These are phyloP conservation scores for Teratosphaeria gauchensis DNA, from an alignment of 2,329 filamentous ascomycete species.

Conservation along the genomic window DNA sequence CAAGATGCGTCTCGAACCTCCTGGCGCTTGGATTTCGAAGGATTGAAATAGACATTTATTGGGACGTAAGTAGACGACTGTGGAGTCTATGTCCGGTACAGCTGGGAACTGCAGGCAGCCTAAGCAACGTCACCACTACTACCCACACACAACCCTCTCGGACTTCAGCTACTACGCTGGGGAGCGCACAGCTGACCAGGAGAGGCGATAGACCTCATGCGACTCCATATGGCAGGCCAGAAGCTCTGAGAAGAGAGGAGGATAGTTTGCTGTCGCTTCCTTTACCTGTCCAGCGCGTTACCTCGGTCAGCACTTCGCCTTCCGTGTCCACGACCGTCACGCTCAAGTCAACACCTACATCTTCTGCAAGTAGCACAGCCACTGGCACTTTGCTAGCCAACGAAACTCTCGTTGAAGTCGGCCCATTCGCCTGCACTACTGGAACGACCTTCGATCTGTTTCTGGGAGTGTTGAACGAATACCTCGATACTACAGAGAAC, in stretches of 20 bases:
- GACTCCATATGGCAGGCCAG: not conserved
- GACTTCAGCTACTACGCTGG: slow-evolving; percentile 6
- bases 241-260: not conserved
- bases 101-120: slow-evolving; percentile 23
- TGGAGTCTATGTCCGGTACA: slow-evolving; percentile 55
- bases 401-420: slow-evolving; percentile 30
- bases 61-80: slow-evolving; percentile 44
- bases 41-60: slow-evolving; percentile 53
- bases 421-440: slow-evolving; percentile 45
- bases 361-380: slow-evolving; percentile 3
- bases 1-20: slow-evolving; percentile 53
- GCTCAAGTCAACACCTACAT: not conserved
- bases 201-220: not conserved
- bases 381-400: not conserved
- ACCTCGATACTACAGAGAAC: slow-evolving; percentile 44
- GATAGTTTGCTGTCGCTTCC: not conserved
- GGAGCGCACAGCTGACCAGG: slow-evolving; percentile 5
- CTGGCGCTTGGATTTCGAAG: slow-evolving; percentile 50
- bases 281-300: not conserved
- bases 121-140: slow-evolving; percentile 1
- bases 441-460: slow-evolving; percentile 43
- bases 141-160: slow-evolving; percentile 1
- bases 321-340: slow-evolving; percentile 1
- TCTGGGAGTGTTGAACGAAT: slow-evolving; percentile 42
- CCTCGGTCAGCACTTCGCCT: not conserved